These are phyloP conservation scores for Amauroascus verrucosus DNA, from an alignment of 2,329 filamentous ascomycete species.

Conservation along the genomic window DNA sequence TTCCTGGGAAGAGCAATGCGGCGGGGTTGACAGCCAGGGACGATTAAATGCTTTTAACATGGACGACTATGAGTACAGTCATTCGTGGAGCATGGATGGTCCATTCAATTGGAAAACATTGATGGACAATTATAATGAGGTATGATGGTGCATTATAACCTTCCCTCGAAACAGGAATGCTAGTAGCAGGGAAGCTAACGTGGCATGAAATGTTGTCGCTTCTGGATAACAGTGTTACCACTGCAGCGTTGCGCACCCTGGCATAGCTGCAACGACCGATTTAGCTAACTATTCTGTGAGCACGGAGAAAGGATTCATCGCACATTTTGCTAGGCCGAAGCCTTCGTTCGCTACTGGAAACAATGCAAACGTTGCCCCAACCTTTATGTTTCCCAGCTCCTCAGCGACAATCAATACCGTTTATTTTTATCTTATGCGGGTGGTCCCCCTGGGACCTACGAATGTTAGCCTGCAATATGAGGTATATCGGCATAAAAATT, in stretches of 20 bases:
- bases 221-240: conserved; percentile 46
- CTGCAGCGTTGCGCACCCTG: conserved; percentile 50
- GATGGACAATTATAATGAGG: conserved; percentile 53
- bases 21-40: conserved; percentile 39
- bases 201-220: conserved; percentile 16
- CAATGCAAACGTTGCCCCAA: conserved; percentile 34
- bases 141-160: background rate
- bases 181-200: conserved; percentile 17
- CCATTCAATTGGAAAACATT: conserved; percentile 54
- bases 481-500: conserved; percentile 52
- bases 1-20: conserved; percentile 46
- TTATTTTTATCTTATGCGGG: conserved; percentile 12
- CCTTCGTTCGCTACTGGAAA: conserved; percentile 29
- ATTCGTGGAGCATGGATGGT: conserved; percentile 48
- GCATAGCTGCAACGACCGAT: conserved; percentile 48
- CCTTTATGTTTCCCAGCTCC: conserved; percentile 27
- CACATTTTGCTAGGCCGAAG: conserved; percentile 36
- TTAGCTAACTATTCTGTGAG: conserved; percentile 47
- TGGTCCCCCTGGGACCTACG: conserved; percentile 43
- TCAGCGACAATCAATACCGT: conserved; percentile 27
- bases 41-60: conserved; percentile 42
- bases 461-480: conserved; percentile 51
- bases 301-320: conserved; percentile 41
- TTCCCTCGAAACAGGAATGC: conserved; percentile 3
- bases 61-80: conserved; percentile 45